Base-by-base conservation (phyloP, 164 flowering plant genomes). In the Sextonia rubra region DNA sequence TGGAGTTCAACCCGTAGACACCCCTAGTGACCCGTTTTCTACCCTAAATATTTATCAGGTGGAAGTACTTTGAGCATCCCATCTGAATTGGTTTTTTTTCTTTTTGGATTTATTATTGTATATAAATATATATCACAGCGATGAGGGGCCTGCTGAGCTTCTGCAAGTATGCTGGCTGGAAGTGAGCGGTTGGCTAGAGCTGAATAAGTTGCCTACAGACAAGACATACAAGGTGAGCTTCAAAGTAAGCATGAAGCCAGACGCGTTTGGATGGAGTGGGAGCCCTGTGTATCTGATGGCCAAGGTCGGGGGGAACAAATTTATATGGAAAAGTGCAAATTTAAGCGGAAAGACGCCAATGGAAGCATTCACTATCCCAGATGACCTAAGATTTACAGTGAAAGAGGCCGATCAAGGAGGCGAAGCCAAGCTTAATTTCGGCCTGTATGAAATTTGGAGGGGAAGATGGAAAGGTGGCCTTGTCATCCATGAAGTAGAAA, bases 391-490 rank as follows among this genome's bases (percentile, higher is more conserved):
- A 8, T 30, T 74, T 29, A 26, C 47, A 44, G 11, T 69, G 48
- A n/a, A 30, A 6, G 60, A 23, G 0, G 23, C 1, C 12, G 24
- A 24, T 1, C 58, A 0, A 52, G 44, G 2, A 0, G 64, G 71
- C 18, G 66, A 29, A 0, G 44, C 44, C 0, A 69, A 24, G 20
- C 68, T 82, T 15, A 69, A 64, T 48, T 83, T 85, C 47, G 87
- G 87, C 8, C 32, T 85, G 64, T 85, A 82, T 27, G 87, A 85
- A 66, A 77, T 83, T 0, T 85, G 85, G 87, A 81, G 72, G 55
- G 85, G 82, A 1, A 81, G 75, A 22, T 82, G 85, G 87, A 85
- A 85, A 74, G 82, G 82, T 20, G 87, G 87, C n/a, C 64, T 70
- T 11, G n/a, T 56, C 48, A 70, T 70, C 49, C 14, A 60, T 12